Percentiles rank a stretch among this genome's conserved stretches.
These are phyloP conservation scores for Wickerhamiella brachini DNA, from an alignment of 805 yeast species.

Conservation along the genomic window DNA sequence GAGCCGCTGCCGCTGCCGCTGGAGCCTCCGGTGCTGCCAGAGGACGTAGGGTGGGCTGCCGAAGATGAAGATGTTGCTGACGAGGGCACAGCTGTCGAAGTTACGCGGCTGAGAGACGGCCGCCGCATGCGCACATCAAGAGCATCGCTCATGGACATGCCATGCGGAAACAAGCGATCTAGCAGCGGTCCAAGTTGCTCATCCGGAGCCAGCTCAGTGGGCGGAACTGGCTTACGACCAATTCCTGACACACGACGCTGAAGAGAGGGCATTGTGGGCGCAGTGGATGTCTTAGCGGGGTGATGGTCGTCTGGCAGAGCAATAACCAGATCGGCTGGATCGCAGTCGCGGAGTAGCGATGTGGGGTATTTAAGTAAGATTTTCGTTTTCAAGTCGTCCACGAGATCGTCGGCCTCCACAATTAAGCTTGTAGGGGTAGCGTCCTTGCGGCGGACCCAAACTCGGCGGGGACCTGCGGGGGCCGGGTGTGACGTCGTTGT, in stretches of 20 bases:
- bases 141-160: slow-evolving; percentile 55
- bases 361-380: slow-evolving; percentile 55
- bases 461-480: slow-evolving; percentile 16
- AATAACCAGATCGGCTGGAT: slow-evolving; percentile 49
- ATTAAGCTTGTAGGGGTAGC: slow-evolving; percentile 52
- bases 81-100: too few relatives aligned
- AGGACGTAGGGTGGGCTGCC: background rate
- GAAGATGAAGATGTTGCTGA: background rate
- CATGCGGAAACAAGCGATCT: slow-evolving; percentile 49
- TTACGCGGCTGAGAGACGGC: background rate
- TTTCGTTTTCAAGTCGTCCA: slow-evolving; percentile 62
- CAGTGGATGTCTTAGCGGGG: slow-evolving; percentile 1
- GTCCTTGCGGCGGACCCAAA: slow-evolving; percentile 27
- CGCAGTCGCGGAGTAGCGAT: slow-evolving; percentile 43
- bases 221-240: slow-evolving; percentile 2
- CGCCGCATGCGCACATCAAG: slow-evolving; percentile 33
- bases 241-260: slow-evolving; percentile 1
- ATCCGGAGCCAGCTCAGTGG: slow-evolving; percentile 37
- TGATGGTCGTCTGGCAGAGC: slow-evolving; percentile 9
- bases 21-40: background rate
- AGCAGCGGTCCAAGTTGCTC: slow-evolving; percentile 41
- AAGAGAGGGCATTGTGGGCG: background rate
- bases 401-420: slow-evolving; percentile 47
- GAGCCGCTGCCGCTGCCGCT: background rate
- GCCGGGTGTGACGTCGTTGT: background rate